Conservation (phyloP, 2,329 filamentous ascomycete species). For the Mycosphaerella sp. region DNA sequence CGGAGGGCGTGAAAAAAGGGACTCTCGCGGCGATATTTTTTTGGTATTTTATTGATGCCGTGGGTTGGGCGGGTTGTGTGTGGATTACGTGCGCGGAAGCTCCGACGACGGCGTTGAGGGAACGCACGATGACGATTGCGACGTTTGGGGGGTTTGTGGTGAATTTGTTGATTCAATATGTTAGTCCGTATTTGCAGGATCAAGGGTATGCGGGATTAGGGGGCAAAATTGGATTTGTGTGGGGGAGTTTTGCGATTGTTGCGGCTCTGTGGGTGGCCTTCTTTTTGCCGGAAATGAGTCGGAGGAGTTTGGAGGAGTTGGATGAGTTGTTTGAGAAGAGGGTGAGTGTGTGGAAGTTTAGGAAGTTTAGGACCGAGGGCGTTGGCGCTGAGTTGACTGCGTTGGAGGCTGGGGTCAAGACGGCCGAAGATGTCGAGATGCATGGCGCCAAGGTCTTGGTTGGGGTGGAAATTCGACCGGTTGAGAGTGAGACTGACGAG, state of each 20-base stretch:
- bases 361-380: slow-evolving; percentile 9
- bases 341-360: slow-evolving; percentile 13
- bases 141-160: slow-evolving; percentile 12
- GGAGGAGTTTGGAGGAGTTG: slow-evolving; percentile 10
- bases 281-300: slow-evolving; percentile 12
- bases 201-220: slow-evolving; percentile 11
- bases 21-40: neutral
- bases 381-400: slow-evolving; percentile 14
- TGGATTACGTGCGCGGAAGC: slow-evolving; percentile 14
- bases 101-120: slow-evolving; percentile 8
- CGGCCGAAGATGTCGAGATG: neutral
- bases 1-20: neutral
- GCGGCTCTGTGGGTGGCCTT: slow-evolving; percentile 10
- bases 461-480: neutral
- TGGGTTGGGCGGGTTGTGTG: slow-evolving; percentile 8
- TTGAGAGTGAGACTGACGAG: neutral
- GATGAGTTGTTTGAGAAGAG: slow-evolving; percentile 15
- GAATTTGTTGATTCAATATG: slow-evolving; percentile 14
- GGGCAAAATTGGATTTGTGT: slow-evolving; percentile 12
- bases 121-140: slow-evolving; percentile 11
- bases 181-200: slow-evolving; percentile 12
- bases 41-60: slow-evolving; percentile 8
- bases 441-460: slow-evolving; percentile 7
- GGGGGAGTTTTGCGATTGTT: slow-evolving; percentile 11
- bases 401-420: slow-evolving; percentile 5